These are phyloP conservation scores for Magnolia changhungtana DNA, from an alignment of 164 flowering plant species.

Conservation along the genomic window DNA sequence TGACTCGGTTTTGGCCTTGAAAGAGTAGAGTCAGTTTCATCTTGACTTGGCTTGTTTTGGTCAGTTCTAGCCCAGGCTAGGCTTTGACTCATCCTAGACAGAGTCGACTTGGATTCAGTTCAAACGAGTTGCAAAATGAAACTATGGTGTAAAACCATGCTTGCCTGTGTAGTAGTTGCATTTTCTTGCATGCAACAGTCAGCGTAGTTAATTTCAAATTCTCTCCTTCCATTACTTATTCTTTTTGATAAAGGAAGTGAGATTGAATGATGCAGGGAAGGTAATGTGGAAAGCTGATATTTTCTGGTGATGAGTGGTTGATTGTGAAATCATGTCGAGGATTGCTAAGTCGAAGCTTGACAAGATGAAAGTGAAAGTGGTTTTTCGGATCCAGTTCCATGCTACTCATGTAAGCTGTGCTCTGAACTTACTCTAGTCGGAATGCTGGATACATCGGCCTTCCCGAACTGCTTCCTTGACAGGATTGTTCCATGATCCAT, in stretches of 20 bases:
- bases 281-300: slow-evolving; percentile 14
- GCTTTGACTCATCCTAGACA: too few relatives aligned
- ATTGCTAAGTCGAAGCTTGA: slow-evolving; percentile 81
- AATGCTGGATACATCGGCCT: slow-evolving; percentile 5
- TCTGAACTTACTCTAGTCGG: slow-evolving; percentile 1
- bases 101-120: neutral
- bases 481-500: neutral
- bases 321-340: slow-evolving; percentile 63
- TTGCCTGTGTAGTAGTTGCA: neutral
- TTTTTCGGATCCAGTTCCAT: slow-evolving; percentile 93
- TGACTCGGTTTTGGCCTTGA: too few relatives aligned
- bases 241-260: neutral
- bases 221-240: neutral
- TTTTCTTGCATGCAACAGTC: neutral
- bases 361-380: slow-evolving; percentile 92
- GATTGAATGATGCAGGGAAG: slow-evolving; percentile 3
- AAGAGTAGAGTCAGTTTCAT: too few relatives aligned
- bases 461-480: neutral
- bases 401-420: slow-evolving; percentile 81
- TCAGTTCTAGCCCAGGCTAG: too few relatives aligned
- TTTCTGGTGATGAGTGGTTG: slow-evolving; percentile 17
- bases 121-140: neutral
- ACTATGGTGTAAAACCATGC: neutral
- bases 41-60: too few relatives aligned
- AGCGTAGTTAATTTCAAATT: neutral